A percentile compares a stretch with the other conserved stretches of the same genome.
phyloP scores from a whole-genome alignment of 1,284 basidiomycete species.

The Trichosporon sp. region DNA sequence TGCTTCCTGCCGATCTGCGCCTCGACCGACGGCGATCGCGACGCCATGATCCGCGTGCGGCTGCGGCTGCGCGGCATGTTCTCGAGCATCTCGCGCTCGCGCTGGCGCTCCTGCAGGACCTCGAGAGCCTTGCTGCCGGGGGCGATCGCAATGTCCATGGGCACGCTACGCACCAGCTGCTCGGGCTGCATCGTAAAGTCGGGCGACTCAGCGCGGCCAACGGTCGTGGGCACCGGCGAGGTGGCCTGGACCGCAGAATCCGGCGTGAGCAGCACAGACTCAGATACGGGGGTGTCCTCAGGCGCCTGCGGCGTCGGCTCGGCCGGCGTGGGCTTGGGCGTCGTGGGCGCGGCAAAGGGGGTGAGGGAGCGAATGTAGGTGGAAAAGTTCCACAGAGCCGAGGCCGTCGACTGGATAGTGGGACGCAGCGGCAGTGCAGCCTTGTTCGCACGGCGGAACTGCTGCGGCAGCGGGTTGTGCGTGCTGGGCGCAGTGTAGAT shows the following conservation, averaged over 20 bases:
- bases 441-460: constrained; percentile 10
- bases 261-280: not conserved
- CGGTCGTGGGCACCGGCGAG: constrained; percentile 24
- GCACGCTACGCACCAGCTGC: constrained; percentile 40
- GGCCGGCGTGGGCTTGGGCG: not conserved
- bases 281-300: not conserved
- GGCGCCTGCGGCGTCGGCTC: not conserved
- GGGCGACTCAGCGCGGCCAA: constrained; percentile 14
- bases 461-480: constrained; percentile 7
- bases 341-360: constrained; percentile 26
- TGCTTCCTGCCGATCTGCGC: not conserved
- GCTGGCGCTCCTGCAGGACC: constrained; percentile 21
- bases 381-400: constrained; percentile 40
- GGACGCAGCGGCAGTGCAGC: constrained; percentile 26
- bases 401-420: constrained; percentile 28
- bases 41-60: constrained; percentile 8
- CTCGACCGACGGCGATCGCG: constrained; percentile 14
- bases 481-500: not conserved
- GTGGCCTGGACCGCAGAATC: constrained; percentile 5
- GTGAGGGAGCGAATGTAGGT: constrained; percentile 39
- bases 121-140: constrained; percentile 19
- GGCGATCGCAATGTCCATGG: constrained; percentile 43
- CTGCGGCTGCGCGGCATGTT: constrained; percentile 12
- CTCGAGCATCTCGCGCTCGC: constrained; percentile 27
- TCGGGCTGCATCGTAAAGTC: constrained; percentile 13